Percentiles rank a stretch among this genome's conserved stretches.
Evolutionary conservation across 768 basidiomycete species (phyloP).

Genomic region (Suillus ampliporus): DNA sequence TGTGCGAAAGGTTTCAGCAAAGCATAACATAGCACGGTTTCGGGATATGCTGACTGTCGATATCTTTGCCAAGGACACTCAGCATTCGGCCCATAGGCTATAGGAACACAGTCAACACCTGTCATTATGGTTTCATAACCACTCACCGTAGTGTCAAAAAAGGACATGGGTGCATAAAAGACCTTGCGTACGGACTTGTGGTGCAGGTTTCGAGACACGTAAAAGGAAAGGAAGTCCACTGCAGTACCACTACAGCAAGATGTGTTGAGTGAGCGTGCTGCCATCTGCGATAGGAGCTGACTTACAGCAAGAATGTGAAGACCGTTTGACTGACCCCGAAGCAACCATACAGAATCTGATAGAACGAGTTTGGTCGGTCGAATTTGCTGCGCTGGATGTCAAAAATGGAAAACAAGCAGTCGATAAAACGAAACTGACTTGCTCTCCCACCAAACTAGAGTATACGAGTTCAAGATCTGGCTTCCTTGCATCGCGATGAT

Average conservation of each 20-base stretch:
- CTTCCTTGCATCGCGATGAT: conserved; percentile 65
- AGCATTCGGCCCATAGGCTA: conserved; percentile 69
- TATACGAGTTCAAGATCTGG: conserved; percentile 67
- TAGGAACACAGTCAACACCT: not conserved
- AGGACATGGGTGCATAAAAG: conserved; percentile 75
- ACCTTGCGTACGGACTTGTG: conserved; percentile 57
- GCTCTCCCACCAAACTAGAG: conserved; percentile 74
- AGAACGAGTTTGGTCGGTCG: conserved; percentile 57
- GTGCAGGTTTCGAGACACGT: conserved; percentile 69
- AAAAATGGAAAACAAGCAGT: not conserved
- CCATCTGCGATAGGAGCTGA: conserved; percentile 1
- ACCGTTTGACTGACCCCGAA: conserved; percentile 62
- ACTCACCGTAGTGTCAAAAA: conserved; percentile 73
- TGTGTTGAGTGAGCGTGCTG: not conserved
- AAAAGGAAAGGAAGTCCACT: conserved; percentile 61
- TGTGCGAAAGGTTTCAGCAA: not conserved
- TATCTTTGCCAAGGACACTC: conserved; percentile 68
- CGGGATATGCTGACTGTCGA: conserved; percentile 52
- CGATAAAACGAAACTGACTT: conserved; percentile 44
- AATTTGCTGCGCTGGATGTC: conserved; percentile 44
- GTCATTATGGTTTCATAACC: not conserved
- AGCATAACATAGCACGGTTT: not conserved
- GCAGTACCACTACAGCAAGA: conserved; percentile 48
- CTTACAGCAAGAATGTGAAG: conserved; percentile 64
- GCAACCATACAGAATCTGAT: conserved; percentile 66